Evolutionary conservation across 306 rosid genomes (phyloP).

Genomic region (Abrus precatorius): DNA sequence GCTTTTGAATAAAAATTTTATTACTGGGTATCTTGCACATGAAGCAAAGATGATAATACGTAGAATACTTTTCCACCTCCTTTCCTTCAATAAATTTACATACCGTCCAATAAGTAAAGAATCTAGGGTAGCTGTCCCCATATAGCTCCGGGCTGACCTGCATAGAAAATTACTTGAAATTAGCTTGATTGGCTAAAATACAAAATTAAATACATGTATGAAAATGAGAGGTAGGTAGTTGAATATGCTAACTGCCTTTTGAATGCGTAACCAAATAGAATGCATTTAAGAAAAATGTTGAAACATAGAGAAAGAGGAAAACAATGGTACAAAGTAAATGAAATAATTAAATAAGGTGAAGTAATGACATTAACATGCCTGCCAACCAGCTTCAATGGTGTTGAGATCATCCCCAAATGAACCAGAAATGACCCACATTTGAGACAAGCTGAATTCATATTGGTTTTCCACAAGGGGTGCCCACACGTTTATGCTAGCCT

Average conservation of each 20-base stretch:
- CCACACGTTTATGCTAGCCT: constrained; percentile 91
- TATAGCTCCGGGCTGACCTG: constrained; percentile 86
- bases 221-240: constrained; percentile 60
- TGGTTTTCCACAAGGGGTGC: constrained; percentile 76
- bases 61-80: constrained; percentile 18
- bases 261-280: constrained; percentile 42
- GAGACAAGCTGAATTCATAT: constrained; percentile 87
- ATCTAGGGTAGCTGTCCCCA: constrained; percentile 81
- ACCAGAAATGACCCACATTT: constrained; percentile 93
- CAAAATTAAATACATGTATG: constrained; percentile 30
- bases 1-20: neutral
- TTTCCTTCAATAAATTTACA: constrained; percentile 48
- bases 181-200: constrained; percentile 46
- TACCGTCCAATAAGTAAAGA: constrained; percentile 92
- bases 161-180: constrained; percentile 54
- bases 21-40: constrained; percentile 14
- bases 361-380: constrained; percentile 58
- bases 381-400: constrained; percentile 98
- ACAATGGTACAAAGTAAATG: neutral
- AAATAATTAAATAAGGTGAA: constrained; percentile 5
- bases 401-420: constrained; percentile 87
- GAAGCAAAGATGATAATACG: constrained; percentile 7
- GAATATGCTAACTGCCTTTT: constrained; percentile 51
- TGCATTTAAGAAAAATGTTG: constrained; percentile 33
- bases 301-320: neutral